Evolutionary conservation across 805 yeast genomes (phyloP).

Genomic region (Wickerhamomyces silvicola): DNA sequence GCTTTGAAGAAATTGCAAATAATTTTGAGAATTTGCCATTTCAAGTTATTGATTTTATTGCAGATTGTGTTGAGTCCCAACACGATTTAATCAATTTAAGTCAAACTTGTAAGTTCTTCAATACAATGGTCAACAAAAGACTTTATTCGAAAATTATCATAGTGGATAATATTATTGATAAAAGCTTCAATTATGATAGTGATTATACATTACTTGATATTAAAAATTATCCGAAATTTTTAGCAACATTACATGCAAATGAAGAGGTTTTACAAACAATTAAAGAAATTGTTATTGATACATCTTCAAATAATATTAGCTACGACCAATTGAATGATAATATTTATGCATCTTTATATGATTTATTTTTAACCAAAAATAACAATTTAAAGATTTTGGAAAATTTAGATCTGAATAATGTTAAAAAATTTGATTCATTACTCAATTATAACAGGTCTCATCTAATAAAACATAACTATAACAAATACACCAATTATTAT

Average conservation of each 20-base stretch:
- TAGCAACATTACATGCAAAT: conserved; percentile 23
- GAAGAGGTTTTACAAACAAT: conserved; percentile 17
- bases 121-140: conserved; percentile 19
- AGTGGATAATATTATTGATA: conserved; percentile 18
- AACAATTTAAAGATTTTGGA: conserved; percentile 19
- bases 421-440: conserved; percentile 22
- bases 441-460: conserved; percentile 19
- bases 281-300: conserved; percentile 22
- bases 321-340: conserved; percentile 19
- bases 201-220: conserved; percentile 19
- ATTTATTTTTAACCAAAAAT: conserved; percentile 20
- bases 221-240: conserved; percentile 20
- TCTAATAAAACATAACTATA: conserved; percentile 20
- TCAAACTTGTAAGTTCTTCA: conserved; percentile 21
- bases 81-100: conserved; percentile 20
- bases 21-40: conserved; percentile 23
- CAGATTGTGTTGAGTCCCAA: conserved; percentile 22
- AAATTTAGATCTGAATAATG: conserved; percentile 20
- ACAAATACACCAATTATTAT: conserved; percentile 19
- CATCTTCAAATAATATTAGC: conserved; percentile 14
- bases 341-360: conserved; percentile 20
- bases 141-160: conserved; percentile 21
- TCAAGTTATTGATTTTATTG: conserved; percentile 22
- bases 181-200: conserved; percentile 16
- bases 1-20: conserved; percentile 7